A percentile compares a stretch with the other conserved stretches of the same genome.
These are phyloP conservation scores for Artemisia argyi DNA, from an alignment of 129 eudicot genomes.

Conservation along the genomic window DNA sequence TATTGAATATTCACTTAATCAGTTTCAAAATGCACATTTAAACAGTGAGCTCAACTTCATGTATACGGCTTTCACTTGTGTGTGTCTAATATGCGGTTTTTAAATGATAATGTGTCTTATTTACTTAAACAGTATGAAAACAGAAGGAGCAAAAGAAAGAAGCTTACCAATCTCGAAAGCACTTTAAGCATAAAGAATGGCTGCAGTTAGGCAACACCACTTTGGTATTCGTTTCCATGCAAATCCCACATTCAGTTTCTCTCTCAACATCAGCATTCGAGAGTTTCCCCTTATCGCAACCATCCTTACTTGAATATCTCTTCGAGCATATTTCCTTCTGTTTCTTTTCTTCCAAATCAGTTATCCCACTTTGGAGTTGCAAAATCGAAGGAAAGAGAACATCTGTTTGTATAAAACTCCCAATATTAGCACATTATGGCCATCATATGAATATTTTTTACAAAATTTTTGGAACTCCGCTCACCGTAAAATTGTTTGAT, in stretches of 20 bases:
- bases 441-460: background rate
- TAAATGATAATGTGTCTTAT: background rate
- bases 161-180: constrained; percentile 75
- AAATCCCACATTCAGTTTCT: constrained; percentile 85
- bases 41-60: background rate
- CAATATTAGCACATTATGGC: constrained; percentile 1
- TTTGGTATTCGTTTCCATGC: constrained; percentile 65
- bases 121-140: background rate
- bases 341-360: constrained; percentile 75
- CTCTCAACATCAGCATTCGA: constrained; percentile 59
- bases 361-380: constrained; percentile 85
- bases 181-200: constrained; percentile 72
- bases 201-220: constrained; percentile 68
- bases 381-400: constrained; percentile 70
- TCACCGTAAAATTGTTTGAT: constrained; percentile 62
- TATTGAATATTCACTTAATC: background rate
- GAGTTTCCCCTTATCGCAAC: constrained; percentile 33
- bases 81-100: background rate
- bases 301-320: constrained; percentile 50
- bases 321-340: constrained; percentile 58
- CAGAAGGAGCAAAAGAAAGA: background rate
- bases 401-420: constrained; percentile 42
- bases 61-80: background rate
- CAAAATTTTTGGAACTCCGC: background rate
- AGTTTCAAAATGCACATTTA: background rate